These are phyloP conservation scores for Shiraia bambusicola DNA, from an alignment of 2,329 filamentous ascomycete species.

Conservation along the genomic window DNA sequence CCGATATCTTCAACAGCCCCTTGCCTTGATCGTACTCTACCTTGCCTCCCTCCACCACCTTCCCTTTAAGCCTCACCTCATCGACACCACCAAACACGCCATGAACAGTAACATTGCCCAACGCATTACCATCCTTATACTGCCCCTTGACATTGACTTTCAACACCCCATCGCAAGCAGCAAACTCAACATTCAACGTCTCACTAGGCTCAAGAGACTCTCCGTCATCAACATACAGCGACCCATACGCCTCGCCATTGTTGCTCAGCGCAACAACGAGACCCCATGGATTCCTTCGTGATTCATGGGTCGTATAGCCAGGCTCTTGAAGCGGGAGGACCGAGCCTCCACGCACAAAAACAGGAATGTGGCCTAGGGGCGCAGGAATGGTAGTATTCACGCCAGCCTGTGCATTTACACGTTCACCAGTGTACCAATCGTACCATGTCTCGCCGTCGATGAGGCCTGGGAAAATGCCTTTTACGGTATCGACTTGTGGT, in stretches of 20 bases:
- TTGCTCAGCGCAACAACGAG: slow-evolving; percentile 63
- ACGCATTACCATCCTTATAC: slow-evolving; percentile 58
- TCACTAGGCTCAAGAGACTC: slow-evolving; percentile 62
- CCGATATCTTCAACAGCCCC: slow-evolving; percentile 54
- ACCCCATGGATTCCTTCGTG: slow-evolving; percentile 65
- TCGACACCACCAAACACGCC: slow-evolving; percentile 53
- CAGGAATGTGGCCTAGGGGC: slow-evolving; percentile 68
- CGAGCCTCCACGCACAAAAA: slow-evolving; percentile 68
- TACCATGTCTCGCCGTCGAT: slow-evolving; percentile 67
- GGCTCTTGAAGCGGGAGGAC: slow-evolving; percentile 69
- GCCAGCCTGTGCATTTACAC: slow-evolving; percentile 54
- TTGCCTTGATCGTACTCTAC: slow-evolving; percentile 54
- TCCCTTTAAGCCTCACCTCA: slow-evolving; percentile 52
- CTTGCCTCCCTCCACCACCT: slow-evolving; percentile 43
- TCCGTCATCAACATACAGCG: slow-evolving; percentile 74
- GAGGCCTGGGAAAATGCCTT: slow-evolving; percentile 69
- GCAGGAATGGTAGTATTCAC: slow-evolving; percentile 63
- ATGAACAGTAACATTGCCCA: slow-evolving; percentile 65
- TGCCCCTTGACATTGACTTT: slow-evolving; percentile 53
- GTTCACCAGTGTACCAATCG: slow-evolving; percentile 73
- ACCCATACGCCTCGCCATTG: slow-evolving; percentile 59
- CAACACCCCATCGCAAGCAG: slow-evolving; percentile 48
- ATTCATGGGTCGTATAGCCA: slow-evolving; percentile 65
- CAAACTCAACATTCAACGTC: slow-evolving; percentile 58
- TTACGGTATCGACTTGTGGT: slow-evolving; percentile 61